Base-by-base conservation (phyloP, 23 red algal genomes). In the Gracilaria gracilis region DNA sequence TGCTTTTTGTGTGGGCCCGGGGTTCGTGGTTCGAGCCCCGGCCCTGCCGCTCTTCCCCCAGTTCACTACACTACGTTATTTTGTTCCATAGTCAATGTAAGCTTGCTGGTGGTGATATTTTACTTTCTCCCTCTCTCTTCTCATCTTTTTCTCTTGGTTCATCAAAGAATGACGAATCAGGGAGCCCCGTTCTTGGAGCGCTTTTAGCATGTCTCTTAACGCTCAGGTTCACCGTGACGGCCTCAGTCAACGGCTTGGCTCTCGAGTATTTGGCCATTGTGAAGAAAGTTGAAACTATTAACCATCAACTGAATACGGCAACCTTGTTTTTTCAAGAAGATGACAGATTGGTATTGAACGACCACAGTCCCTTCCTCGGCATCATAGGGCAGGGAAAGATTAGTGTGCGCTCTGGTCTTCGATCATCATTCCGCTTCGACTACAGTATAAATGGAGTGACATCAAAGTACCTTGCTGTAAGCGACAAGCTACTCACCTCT, bases 391-490 rank as follows among this genome's bases (percentile, higher is more conserved):
- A 67, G 32, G 62, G 6, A 3, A 13, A 9, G 62, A 29, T 67
- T 33, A 67, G 32, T 33, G 24, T 67, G 33, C 62, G 17, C 2
- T 36, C 12, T 2, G 62, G 62, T 31, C 33, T 67, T 29, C 33
- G 62, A 67, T 9, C 16, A 28, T 67, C 24, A 1, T 67, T 67
- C 32, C 27, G 62, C 17, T 67, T 67, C 62, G 33, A 67, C 24
- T 67, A 67, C 62, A 67, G 62, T 11, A 64, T 64, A 27, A 31
- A 64, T 64, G 59, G 59, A 27, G 59, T 67, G 27, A 67, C 62
- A 32, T 67, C 62, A 33, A 35, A 9, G 20, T 67, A 67, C 33
- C 62, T 67, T 15, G 16, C 62, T 9, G 62, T 9, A 5, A 67
- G 16, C 62, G 62, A 67, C 62, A 29, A 15, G 9, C 27, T 67